Evolutionary conservation across 352 stramenopile species (phyloP), one percentile per base, ranked within the genome.

Genomic region (Blastocystis hominis): DNA sequence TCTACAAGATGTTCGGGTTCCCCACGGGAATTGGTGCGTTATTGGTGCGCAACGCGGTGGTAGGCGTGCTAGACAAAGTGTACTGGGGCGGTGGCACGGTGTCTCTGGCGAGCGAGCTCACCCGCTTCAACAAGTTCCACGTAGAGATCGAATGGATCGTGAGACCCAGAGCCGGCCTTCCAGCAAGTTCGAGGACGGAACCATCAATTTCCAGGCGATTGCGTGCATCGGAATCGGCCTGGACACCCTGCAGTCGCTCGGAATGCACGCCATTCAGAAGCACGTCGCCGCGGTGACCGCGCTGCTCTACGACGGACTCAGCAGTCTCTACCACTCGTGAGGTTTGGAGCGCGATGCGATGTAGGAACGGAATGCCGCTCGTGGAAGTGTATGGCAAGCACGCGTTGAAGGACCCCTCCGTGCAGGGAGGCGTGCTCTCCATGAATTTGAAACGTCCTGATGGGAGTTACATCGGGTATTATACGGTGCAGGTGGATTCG

Each of bases 1-100:
- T 94, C 86, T 94, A 94, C 86, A 94, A 94, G 89, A 88, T 94
- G 15, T 93, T 94, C 90, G 92, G 92, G 50, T 88, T 89, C 72
- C 92, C 92, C 9, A 94, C 92, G 9, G 92, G 77, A 68, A 56
- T 94, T 20, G 92, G 92, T 30, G 89, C 88, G 9, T 88, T 94
- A 24, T 90, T 94, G 53, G 79, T 94, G 0, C 92, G 91, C 40
- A 92, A 89, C 75, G 66, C 54, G 3, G 44, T 55, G 6, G 44
- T 80, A 17, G n/a, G 88, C 54, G 46, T 61, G 40, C 47, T 90
- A 2, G 55, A 78, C 5, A 90, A 91, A 54, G n/a, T 61, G 34
- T 84, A 89, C 88, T 93, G 91, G 89, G 92, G 92, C 61, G 92
- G 92, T 50, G 92, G 92, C 20, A 92, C 91, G n/a, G 77, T 87